Evolutionary conservation across 2,329 filamentous ascomycete species (phyloP).

Genomic region (Aspergillus transmontanensis): DNA sequence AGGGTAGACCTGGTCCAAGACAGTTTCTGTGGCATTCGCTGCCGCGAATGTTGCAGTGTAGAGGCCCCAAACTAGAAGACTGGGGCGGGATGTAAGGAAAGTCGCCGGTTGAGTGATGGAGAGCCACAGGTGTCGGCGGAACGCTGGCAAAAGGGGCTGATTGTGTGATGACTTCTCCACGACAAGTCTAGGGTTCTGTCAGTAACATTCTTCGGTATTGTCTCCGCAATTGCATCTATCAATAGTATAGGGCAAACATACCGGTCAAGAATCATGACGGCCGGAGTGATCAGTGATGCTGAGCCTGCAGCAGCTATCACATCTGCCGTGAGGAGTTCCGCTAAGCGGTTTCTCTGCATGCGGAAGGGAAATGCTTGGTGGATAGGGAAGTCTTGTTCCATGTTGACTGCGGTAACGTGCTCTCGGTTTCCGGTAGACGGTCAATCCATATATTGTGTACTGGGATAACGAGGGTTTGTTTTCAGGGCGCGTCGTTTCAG

Average conservation of each 20-base stretch:
- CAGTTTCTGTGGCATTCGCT: conserved; percentile 80
- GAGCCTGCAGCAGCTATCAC: conserved; percentile 67
- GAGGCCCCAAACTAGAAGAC: conserved; percentile 51
- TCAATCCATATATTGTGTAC: background rate
- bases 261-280: conserved; percentile 84
- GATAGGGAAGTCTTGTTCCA: conserved; percentile 30
- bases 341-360: conserved; percentile 37
- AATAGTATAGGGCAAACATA: conserved; percentile 39
- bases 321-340: conserved; percentile 61
- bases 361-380: conserved; percentile 27
- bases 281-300: conserved; percentile 71
- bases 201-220: conserved; percentile 1
- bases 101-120: conserved; percentile 40
- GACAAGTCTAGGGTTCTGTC: conserved; percentile 37
- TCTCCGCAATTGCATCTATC: background rate
- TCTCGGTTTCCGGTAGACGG: background rate
- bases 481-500: background rate
- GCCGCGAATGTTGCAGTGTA: conserved; percentile 89
- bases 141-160: conserved; percentile 35
- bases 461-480: background rate
- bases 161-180: conserved; percentile 44
- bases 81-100: conserved; percentile 45
- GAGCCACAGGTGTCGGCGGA: conserved; percentile 36
- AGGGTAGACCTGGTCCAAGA: conserved; percentile 60
- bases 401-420: conserved; percentile 12